A percentile compares a stretch with the other conserved stretches of the same genome.
Evolutionary conservation across 305 asterid genomes (phyloP).

Genomic region (Fraxinus angustifolia): DNA sequence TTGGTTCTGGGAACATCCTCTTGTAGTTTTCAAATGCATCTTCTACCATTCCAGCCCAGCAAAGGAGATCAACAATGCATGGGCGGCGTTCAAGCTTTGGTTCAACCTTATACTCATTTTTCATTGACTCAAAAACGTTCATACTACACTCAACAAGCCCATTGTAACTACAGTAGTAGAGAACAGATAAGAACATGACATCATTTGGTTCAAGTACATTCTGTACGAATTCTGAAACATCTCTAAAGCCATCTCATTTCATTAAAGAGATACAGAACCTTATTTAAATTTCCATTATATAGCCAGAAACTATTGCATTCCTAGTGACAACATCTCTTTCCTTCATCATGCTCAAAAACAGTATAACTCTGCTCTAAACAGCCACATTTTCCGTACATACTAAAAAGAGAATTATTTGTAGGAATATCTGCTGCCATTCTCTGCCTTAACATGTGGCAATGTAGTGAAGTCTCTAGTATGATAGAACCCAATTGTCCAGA

Average conservation of each 20-base stretch:
- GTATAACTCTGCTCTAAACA: constrained; percentile 44
- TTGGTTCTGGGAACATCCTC: constrained; percentile 49
- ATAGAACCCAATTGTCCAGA: constrained; percentile 61
- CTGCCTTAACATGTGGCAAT: constrained; percentile 56
- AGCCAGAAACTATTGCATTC: constrained; percentile 72
- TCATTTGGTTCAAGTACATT: constrained; percentile 53
- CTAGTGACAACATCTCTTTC: constrained; percentile 69
- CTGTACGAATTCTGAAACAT: constrained; percentile 46
- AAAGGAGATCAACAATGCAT: constrained; percentile 74
- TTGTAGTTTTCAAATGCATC: constrained; percentile 60
- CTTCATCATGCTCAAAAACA: constrained; percentile 44
- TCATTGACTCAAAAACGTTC: constrained; percentile 63
- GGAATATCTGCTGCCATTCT: constrained; percentile 47
- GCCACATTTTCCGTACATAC: constrained; percentile 73
- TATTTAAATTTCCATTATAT: constrained; percentile 46
- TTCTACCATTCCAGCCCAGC: constrained; percentile 74
- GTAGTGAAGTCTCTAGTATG: constrained; percentile 55
- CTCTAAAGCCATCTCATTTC: constrained; percentile 65
- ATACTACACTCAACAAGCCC: constrained; percentile 71
- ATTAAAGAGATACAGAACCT: constrained; percentile 49
- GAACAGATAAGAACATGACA: constrained; percentile 52
- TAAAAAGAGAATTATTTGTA: constrained; percentile 61
- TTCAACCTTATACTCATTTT: constrained; percentile 43
- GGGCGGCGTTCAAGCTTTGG: constrained; percentile 71
- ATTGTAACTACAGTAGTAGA: constrained; percentile 70